Evolutionary conservation across 179 eudicot species (phyloP).

Genomic region (Carnegiea gigantea): DNA sequence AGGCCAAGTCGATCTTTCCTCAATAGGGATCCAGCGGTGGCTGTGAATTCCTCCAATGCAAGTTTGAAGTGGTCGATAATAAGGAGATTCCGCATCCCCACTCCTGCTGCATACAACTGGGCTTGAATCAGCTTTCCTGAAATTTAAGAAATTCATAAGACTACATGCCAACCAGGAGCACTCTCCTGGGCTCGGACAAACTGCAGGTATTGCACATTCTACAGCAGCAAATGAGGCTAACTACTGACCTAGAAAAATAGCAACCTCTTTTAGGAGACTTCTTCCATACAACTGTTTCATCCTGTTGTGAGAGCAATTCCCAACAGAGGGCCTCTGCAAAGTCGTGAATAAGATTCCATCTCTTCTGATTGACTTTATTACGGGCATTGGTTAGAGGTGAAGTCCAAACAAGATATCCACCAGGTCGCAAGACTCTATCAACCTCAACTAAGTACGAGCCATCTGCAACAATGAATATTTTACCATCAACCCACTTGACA

Average conservation of each 20-base stretch:
- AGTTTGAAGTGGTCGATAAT: constrained; percentile 71
- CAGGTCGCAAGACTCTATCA: constrained; percentile 89
- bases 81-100: constrained; percentile 82
- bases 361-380: constrained; percentile 72
- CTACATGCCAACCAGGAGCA: constrained; percentile 1
- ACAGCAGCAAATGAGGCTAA: constrained; percentile 6
- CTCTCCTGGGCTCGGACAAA: neutral
- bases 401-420: constrained; percentile 99
- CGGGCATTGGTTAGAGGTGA: constrained; percentile 82
- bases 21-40: constrained; percentile 79
- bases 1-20: constrained; percentile 81
- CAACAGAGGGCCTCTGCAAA: constrained; percentile 76
- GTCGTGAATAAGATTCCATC: constrained; percentile 67
- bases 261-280: constrained; percentile 73
- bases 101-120: constrained; percentile 65
- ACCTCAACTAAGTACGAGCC: constrained; percentile 79
- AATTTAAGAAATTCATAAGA: constrained; percentile 20
- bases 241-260: constrained; percentile 69
- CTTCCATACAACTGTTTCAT: constrained; percentile 96
- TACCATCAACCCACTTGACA: constrained; percentile 14
- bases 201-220: neutral
- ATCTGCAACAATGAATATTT: constrained; percentile 46
- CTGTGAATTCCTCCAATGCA: constrained; percentile 93
- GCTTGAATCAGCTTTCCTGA: constrained; percentile 69
- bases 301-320: constrained; percentile 93